Base-by-base conservation (phyloP, 139 green algal genomes). In the Tetratostichococcus sp. region DNA sequence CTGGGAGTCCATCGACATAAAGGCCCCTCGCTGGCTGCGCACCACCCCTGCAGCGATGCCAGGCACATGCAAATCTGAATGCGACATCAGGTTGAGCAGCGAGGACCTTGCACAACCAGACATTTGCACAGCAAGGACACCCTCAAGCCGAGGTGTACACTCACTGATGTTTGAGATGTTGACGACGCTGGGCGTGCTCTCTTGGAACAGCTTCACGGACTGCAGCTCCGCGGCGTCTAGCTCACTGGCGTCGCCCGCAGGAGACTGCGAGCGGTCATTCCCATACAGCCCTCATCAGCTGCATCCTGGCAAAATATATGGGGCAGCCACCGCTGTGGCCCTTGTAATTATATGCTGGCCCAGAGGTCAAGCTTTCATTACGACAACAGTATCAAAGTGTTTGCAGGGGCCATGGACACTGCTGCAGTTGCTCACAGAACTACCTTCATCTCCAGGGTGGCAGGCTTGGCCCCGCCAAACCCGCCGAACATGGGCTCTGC, bases 111-210 rank as follows among this genome's bases (percentile, higher is more conserved):
- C n/a, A 28, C 66, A 17, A 28, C 16, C 22, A 6, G n/a, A 21
- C n/a, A 70, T 70, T 50, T 50, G 39, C 39, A 50, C 6, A 50
- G 39, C n/a, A n/a, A n/a, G n/a, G 39, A 6, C 39, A 50, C 6
- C 8, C 39, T 50, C 39, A 11, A 11, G 6, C 39, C 39, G 59
- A 23, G 35, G 0, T 1, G 8, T 33, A 1, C 35, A 42, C 72
- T 21, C 11, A 78, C 77, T 73, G 35, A 89, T 84, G 67, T 90
- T 92, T 23, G 77, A 71, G 19, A 92, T 91, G 80, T 92, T 88
- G 30, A 92, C 87, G 6, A 92, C 87, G 22, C 78, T 77, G 16
- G 87, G 86, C 1, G 84, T 90, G 82, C 83, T 90, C 14, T 62
- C 35, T 31, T 84, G 73, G 65, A 91, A 91, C 16, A 91, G 73